Percentiles rank a stretch among this genome's conserved stretches.
phyloP scores from a whole-genome alignment of 2,329 filamentous ascomycete species.

The Aspergillus sp. region DNA sequence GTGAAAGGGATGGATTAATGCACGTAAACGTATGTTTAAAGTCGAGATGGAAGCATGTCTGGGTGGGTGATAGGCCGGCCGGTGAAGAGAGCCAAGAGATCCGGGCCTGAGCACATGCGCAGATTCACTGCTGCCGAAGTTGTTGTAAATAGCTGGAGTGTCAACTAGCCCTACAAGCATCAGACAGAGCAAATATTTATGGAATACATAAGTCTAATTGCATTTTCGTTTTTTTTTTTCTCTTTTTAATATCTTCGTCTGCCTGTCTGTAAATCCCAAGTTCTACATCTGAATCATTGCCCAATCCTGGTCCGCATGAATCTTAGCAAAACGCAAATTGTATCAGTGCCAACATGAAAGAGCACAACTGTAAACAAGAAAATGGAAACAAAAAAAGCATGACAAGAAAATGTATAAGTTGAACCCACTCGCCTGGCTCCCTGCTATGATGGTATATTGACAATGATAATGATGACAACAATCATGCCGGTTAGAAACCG shows the following conservation, averaged over 20 bases:
- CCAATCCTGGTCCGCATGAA: slow-evolving; percentile 17
- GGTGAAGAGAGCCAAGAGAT: background rate
- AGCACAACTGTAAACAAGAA: slow-evolving; percentile 2
- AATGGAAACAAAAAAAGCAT: slow-evolving; percentile 9
- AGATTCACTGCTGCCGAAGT: too few species aligned
- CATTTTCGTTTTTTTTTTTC: slow-evolving; percentile 8
- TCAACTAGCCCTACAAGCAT: background rate
- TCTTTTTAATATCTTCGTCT: slow-evolving; percentile 10
- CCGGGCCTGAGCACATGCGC: background rate
- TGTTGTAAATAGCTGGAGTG: too few species aligned
- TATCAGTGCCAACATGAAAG: slow-evolving; percentile 15
- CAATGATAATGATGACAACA: slow-evolving; percentile 23
- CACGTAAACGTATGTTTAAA: background rate
- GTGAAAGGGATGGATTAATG: background rate
- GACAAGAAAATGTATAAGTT: slow-evolving; percentile 17
- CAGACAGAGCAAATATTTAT: background rate
- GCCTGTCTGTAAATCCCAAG: slow-evolving; percentile 22
- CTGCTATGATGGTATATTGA: slow-evolving; percentile 31
- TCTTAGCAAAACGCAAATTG: slow-evolving; percentile 16
- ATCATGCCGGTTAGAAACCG: slow-evolving; percentile 22
- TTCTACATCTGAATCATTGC: slow-evolving; percentile 19
- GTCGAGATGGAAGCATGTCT: background rate
- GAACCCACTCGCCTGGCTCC: slow-evolving; percentile 28
- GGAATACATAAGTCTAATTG: background rate
- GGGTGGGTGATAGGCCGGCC: background rate